phyloP scores from a whole-genome alignment of 2,329 filamentous ascomycete genomes.

The Colletotrichum caudatum region DNA sequence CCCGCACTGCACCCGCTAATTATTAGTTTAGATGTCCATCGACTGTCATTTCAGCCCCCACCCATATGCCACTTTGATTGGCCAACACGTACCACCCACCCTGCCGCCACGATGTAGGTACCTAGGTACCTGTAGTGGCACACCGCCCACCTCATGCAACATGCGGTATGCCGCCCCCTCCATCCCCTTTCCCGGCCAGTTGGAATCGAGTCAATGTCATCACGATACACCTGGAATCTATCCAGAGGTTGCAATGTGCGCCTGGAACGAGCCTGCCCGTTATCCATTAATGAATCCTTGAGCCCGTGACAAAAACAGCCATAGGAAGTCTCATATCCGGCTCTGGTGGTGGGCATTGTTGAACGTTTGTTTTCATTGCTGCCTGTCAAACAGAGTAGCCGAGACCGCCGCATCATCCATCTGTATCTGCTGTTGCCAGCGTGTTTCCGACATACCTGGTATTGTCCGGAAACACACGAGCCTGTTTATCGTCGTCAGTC shows the following conservation, averaged over 20 bases:
- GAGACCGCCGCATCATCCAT: too few species aligned
- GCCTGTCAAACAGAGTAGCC: background rate
- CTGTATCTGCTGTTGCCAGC: background rate
- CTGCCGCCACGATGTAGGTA: too few species aligned
- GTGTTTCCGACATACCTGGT: background rate
- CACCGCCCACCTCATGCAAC: conserved; percentile 7
- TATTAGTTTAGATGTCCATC: too few species aligned
- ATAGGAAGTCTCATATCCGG: background rate
- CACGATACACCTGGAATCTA: background rate
- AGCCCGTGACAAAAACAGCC: background rate
- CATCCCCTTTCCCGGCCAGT: background rate
- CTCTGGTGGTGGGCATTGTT: background rate
- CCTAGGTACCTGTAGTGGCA: background rate
- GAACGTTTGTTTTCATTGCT: background rate
- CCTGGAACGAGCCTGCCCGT: background rate
- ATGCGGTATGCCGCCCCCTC: conserved; percentile 22
- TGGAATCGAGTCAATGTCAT: background rate
- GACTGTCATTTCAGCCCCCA: background rate
- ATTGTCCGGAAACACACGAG: background rate
- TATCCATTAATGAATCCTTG: too few species aligned
- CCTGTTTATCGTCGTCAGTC: background rate
- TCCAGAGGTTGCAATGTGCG: background rate
- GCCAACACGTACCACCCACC: background rate
- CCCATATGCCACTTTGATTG: background rate
- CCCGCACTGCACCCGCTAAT: conserved; percentile 2